Evolutionary conservation across 139 green algal species (phyloP), one percentile per base, ranked within the genome.

Genomic region (Diplosphaera chodatii): DNA sequence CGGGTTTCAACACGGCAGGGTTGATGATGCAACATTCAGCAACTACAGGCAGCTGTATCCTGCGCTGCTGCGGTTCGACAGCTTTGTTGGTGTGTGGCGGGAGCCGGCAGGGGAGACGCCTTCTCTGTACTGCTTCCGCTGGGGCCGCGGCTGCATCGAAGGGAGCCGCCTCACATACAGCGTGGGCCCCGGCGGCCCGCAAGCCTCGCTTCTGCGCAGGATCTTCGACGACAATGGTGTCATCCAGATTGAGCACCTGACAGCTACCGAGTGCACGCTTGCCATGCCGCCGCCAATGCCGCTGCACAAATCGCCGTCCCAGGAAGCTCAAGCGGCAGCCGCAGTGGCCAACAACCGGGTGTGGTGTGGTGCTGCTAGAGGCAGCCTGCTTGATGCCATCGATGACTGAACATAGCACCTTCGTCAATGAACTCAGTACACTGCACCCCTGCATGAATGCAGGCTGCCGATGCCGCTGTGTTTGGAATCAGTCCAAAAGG

Each of bases 401-500:
- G n/a, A n/a, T n/a, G n/a, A n/a, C n/a, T n/a, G n/a, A n/a, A n/a
- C n/a, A n/a, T n/a, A n/a, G n/a, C n/a, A n/a, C n/a, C n/a, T n/a
- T n/a, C n/a, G n/a, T n/a, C n/a, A n/a, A n/a, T n/a, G n/a, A n/a
- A n/a, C n/a, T n/a, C n/a, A n/a, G n/a, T n/a, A n/a, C n/a, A n/a
- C n/a, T n/a, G n/a, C 28, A n/a, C 66, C 8, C 66, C 27, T 16
- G 66, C 41, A 31, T 37, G 32, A 16, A 28, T 63, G 62, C 56
- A 75, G 37, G n/a, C 32, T 15, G 33, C 70, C n/a, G 33, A 59
- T 23, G 62, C n/a, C 34, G 32, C 37, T 29, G 3, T 22, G 59
- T 37, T 81, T 31, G 80, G 82, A 18, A 74, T 30, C 66, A 86
- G 79, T 28, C 82, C 82, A 23, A 27, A 75, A 32, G 79, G 81